Evolutionary conservation across 306 rosid genomes (phyloP), one percentile per base, ranked within the genome.

Genomic region (Hylodesmum podocarpum): DNA sequence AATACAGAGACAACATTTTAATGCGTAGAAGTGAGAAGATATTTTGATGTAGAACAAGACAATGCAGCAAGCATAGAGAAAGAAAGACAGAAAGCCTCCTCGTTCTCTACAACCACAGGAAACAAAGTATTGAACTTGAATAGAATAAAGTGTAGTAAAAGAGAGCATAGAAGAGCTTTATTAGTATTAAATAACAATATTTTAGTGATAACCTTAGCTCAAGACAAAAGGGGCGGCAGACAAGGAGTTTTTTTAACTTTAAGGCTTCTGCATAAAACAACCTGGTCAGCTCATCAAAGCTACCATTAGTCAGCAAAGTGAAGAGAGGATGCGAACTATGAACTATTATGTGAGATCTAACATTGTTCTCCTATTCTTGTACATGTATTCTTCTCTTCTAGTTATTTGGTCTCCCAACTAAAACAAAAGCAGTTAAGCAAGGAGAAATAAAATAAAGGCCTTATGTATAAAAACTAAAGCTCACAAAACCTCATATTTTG

Each of bases 1-100:
- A 4, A 86, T 81, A 81, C 81, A 84, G 77, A 73, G 84, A 77
- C 24, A 76, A 50, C 64, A 43, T 89, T 89, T 87, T 78, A 87
- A 86, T 89, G 91, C 87, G 89, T 89, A 91, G 90, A 78, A 89
- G 92, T 88, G 96, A 90, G 89, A 89, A 68, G 89, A 88, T 96
- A 92, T 87, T 92, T 92, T 84, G 85, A 84, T 69, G 88, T 80
- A 81, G 88, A 92, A 88, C 80, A 82, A 92, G 97, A 92, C 97
- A 95, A 90, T 92, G 98, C 85, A 80, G 89, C 78, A 87, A 89
- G 84, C 83, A 84, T n/a, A 81, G 73, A 78, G 70, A 83, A 81
- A 80, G 31, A 65, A 70, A 80, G 57, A 68, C 44, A 79, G 70
- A 63, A 64, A 14, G 80, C 79, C 80, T 80, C 92, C 97, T 94